phyloP scores from a whole-genome alignment of 495 filamentous ascomycete genomes.

The Penicillium diatomitis region DNA sequence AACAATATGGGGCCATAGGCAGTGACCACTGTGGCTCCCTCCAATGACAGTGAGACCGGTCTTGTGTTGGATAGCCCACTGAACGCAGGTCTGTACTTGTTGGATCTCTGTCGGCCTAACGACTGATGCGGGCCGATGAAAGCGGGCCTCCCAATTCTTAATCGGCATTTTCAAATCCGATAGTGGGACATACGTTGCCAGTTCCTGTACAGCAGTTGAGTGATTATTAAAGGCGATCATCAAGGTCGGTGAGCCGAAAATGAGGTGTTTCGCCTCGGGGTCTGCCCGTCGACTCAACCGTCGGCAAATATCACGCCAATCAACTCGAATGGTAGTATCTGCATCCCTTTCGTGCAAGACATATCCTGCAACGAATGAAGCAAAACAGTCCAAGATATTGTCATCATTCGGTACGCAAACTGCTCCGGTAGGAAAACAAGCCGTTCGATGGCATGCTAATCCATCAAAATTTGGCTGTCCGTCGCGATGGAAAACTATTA shows the following conservation, averaged over 20 bases:
- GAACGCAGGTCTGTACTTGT: conserved; percentile 48
- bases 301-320: conserved; percentile 47
- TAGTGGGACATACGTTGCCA: conserved; percentile 39
- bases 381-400: conserved; percentile 42
- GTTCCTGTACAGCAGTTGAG: conserved; percentile 38
- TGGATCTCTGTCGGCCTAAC: conserved; percentile 38
- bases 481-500: conserved; percentile 49
- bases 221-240: conserved; percentile 46
- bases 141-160: conserved; percentile 46
- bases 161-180: conserved; percentile 23
- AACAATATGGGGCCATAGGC: conserved; percentile 45
- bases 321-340: conserved; percentile 26
- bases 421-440: conserved; percentile 42
- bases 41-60: conserved; percentile 45
- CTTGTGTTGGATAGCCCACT: conserved; percentile 47
- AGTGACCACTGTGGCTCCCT: conserved; percentile 53
- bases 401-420: conserved; percentile 40
- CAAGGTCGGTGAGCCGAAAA: conserved; percentile 43
- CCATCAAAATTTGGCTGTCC: conserved; percentile 34
- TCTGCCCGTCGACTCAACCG: conserved; percentile 36
- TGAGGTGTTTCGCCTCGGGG: conserved; percentile 30
- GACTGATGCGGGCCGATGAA: conserved; percentile 35
- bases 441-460: conserved; percentile 43
- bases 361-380: conserved; percentile 45
- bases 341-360: conserved; percentile 24